Conservation (phyloP, 345 rosid species). For the Mangifera indica region DNA sequence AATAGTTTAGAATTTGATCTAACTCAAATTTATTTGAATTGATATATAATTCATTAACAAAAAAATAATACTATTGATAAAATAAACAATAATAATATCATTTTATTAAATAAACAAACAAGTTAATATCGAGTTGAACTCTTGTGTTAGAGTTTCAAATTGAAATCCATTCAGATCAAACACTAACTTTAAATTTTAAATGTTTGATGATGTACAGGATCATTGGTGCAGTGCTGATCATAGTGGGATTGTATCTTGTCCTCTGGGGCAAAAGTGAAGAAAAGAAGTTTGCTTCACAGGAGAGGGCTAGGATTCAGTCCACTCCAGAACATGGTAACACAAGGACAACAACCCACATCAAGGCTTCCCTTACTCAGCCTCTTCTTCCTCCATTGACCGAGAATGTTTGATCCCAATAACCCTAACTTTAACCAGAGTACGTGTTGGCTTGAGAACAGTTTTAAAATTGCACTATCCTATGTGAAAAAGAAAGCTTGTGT, state of each 20-base stretch:
- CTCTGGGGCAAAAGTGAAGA: slow-evolving; percentile 91
- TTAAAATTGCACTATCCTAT: slow-evolving; percentile 1
- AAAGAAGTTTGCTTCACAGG: slow-evolving; percentile 57
- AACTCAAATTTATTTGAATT: too few relatives aligned
- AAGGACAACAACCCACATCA: slow-evolving; percentile 55
- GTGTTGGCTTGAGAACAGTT: slow-evolving; percentile 8
- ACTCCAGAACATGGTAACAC: slow-evolving; percentile 53
- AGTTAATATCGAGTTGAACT: too few relatives aligned
- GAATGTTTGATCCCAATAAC: slow-evolving; percentile 50
- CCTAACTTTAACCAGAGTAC: slow-evolving; percentile 16
- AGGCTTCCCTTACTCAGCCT: slow-evolving; percentile 69
- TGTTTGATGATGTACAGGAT: slow-evolving; percentile 50
- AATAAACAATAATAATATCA: too few relatives aligned
- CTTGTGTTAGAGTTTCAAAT: too few relatives aligned
- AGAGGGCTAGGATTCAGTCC: slow-evolving; percentile 57
- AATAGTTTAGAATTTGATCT: too few relatives aligned
- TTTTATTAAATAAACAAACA: too few relatives aligned
- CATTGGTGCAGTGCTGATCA: slow-evolving; percentile 80
- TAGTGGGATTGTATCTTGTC: slow-evolving; percentile 80
- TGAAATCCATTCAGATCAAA: too few relatives aligned
- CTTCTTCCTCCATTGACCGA: slow-evolving; percentile 83
- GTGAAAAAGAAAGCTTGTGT: slow-evolving; percentile 35
- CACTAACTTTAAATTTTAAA: not conserved
- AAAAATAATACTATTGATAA: too few relatives aligned
- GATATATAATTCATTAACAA: too few relatives aligned